Percentiles rank a stretch among this genome's conserved stretches.
Evolutionary conservation across 1,284 basidiomycete genomes (phyloP).

Genomic region (Ustilago trichophora): DNA sequence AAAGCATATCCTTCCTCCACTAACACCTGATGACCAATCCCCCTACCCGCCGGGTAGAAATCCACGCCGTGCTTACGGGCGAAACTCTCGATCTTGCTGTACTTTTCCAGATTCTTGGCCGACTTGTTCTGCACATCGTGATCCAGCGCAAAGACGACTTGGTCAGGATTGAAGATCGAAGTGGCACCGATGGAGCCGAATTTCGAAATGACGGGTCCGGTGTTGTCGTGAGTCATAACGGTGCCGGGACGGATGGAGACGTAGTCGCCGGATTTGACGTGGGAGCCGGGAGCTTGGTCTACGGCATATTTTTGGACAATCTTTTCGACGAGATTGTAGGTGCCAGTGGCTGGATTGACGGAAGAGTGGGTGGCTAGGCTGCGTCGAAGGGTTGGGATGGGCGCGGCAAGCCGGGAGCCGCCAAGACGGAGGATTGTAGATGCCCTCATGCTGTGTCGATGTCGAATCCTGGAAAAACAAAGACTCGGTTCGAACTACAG

Average conservation of each 20-base stretch:
- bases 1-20: constrained; percentile 66
- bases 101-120: constrained; percentile 91
- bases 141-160: constrained; percentile 95
- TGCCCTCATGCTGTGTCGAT: constrained; percentile 41
- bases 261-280: constrained; percentile 93
- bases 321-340: constrained; percentile 81
- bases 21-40: constrained; percentile 77
- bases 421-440: constrained; percentile 35
- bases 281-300: constrained; percentile 74
- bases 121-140: constrained; percentile 98
- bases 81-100: constrained; percentile 89
- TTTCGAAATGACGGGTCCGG: constrained; percentile 89
- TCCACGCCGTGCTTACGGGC: constrained; percentile 86
- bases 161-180: constrained; percentile 80
- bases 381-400: constrained; percentile 21
- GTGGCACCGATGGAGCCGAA: constrained; percentile 95
- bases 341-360: constrained; percentile 28
- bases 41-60: constrained; percentile 96
- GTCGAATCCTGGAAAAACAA: too few relatives aligned
- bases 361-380: constrained; percentile 41
- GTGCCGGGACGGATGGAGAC: constrained; percentile 97
- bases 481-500: too few relatives aligned
- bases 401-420: constrained; percentile 40
- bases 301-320: constrained; percentile 97
- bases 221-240: constrained; percentile 83